Evolutionary conservation across 768 basidiomycete species (phyloP), one percentile per base, ranked within the genome.

Genomic region (Russula ochroleuca): DNA sequence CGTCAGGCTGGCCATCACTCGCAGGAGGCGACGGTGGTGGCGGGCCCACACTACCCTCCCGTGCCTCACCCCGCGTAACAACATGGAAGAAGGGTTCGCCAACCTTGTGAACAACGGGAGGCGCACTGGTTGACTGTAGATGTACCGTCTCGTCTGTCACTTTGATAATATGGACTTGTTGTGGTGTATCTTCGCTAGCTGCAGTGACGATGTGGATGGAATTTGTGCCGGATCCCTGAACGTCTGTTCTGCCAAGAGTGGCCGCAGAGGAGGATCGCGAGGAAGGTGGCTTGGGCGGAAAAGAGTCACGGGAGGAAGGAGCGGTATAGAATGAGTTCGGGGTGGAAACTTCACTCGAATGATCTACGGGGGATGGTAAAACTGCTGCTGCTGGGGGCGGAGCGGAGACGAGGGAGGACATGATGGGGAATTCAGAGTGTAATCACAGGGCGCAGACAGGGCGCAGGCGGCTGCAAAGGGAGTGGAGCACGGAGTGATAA

Each of bases 21-120:
- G 79, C 78, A 11, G 79, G 80, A 1, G 79, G 79, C 0, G 80
- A 85, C 11, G 85, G 83, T 2, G 83, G 84, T 0, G 83, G 83
- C 10, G 84, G 85, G n/a, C 85, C 84, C 48, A 73, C 58, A 66
- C 73, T 74, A 40, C 62, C 63, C 40, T 69, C 70, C 19, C 68
- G 61, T 35, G 28, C 52, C 13, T 68, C 60, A 38, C 37, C 62
- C 47, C 56, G 59, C 23, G 57, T 69, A 10, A 75, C 72, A 62
- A 73, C 72, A 59, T 73, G 73, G 62, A 73, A 61, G 67, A 78
- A 62, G 41, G 74, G 67, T 23, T 75, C 75, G 28, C 74, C 72
- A 10, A 77, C 68, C 69, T 73, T 74, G 64, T 74, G 75, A 28
- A 77, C 60, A 45, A 77, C 68, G 14, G 76, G 69, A 49, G 75